Base-by-base conservation (phyloP, 2,329 filamentous ascomycete genomes). In the Xylaria polymorpha region DNA sequence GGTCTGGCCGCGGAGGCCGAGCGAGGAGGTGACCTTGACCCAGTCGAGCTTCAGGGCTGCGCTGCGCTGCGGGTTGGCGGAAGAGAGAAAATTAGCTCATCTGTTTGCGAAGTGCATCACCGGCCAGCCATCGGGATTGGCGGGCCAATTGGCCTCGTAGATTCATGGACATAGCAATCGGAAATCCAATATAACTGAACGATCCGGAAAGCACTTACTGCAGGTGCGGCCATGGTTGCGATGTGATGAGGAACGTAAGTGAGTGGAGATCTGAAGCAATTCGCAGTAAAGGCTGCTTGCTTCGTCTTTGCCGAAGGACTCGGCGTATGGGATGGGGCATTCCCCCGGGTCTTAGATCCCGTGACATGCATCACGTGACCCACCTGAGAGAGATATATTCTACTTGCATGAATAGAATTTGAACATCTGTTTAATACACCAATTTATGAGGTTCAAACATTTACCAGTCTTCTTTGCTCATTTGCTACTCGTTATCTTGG, bases 31-130 rank as follows among this genome's bases (percentile, higher is more conserved):
- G 80, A 99, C 90, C 87, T 97, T 96, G 86, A 90, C 90, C 96
- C 96, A 99, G 91, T 99, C 96, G 88, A 99, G 90, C 90, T 98
- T 99, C 85, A 97, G 90, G 85, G 95, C 94, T 88, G 95, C 94
- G 90, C 94, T 97, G 89, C 94, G 92, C 95, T 98, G 83, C 83
- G 71, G 25, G 66, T 66, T 59, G 37, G 53, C 60, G 63, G 70
- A 74, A 66, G 73, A 74, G 70, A 75, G 74, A 79, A 85, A 87
- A 87, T 88, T 87, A 88, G 86, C 85, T 87, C 86, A 86, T 75
- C 66, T 53, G 67, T 71, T 55, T 18, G 60, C 41, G 15, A 46
- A 55, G 44, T 41, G 37, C 59, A 37, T 66, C 44, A 29, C 46
- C 4, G 9, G 71, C 62, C 71, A 62, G 75, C 69, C 72, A 78